Conservation (phyloP, 78 protist genomes). For the Chrysochromulina tobinii region DNA sequence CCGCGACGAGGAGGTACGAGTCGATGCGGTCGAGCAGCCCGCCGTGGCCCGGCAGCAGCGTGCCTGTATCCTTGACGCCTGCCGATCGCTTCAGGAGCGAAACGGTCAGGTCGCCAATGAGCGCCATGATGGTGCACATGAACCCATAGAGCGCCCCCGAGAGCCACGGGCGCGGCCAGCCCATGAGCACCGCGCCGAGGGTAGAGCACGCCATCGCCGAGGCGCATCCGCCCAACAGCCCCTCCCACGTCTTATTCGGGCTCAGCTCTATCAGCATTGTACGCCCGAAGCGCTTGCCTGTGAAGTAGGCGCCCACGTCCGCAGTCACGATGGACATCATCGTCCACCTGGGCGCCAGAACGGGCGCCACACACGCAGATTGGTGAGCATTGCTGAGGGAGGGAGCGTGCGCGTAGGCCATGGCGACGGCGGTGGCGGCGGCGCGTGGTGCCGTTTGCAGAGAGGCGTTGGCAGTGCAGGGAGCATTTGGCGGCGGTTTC, state of each 20-base stretch:
- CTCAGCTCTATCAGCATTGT: neutral
- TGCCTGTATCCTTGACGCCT: neutral
- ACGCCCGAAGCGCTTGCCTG: neutral
- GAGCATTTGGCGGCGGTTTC: too few relatives aligned
- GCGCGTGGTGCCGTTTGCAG: too few relatives aligned
- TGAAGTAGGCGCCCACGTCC: slow-evolving; percentile 3
- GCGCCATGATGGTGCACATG: neutral
- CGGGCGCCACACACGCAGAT: too few relatives aligned
- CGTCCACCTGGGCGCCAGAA: neutral
- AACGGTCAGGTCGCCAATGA: slow-evolving; percentile 13
- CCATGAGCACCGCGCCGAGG: neutral
- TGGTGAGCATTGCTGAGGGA: too few relatives aligned
- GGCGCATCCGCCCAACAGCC: neutral
- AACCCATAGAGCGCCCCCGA: neutral
- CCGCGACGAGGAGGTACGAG: slow-evolving; percentile 12
- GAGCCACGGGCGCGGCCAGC: neutral
- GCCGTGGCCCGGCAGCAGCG: slow-evolving; percentile 3
- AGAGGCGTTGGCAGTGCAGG: too few relatives aligned
- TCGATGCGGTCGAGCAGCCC: slow-evolving; percentile 13
- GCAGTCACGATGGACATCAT: neutral
- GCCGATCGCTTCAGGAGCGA: slow-evolving; percentile 2
- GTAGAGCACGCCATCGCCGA: neutral
- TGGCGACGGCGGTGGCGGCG: too few relatives aligned
- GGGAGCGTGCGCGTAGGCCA: too few relatives aligned
- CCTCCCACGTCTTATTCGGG: slow-evolving; percentile 11